phyloP scores from a whole-genome alignment of 2,329 filamentous ascomycete genomes.

The Magnaporthiopsis poae region DNA sequence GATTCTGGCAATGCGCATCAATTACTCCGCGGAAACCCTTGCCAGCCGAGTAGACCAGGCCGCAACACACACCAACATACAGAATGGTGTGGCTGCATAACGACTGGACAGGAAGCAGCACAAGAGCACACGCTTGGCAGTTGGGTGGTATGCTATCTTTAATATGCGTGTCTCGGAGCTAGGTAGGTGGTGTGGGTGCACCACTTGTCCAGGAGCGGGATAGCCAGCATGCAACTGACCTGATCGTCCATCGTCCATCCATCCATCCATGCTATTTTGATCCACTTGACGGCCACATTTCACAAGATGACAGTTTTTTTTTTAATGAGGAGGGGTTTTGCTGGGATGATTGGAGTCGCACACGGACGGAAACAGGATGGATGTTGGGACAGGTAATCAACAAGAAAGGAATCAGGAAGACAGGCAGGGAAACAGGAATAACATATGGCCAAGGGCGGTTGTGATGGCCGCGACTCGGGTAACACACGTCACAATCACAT shows the following conservation, averaged over 20 bases:
- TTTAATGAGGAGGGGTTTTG: too few species aligned
- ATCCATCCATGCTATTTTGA: background rate
- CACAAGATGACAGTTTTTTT: background rate
- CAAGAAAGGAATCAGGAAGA: background rate
- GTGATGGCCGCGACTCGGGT: background rate
- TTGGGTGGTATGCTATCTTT: background rate
- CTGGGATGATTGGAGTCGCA: background rate
- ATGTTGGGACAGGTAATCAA: background rate
- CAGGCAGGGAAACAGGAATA: background rate
- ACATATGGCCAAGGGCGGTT: background rate
- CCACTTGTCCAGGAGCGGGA: background rate
- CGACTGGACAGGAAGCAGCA: background rate
- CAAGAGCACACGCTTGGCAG: background rate
- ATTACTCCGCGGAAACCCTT: background rate
- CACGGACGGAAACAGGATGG: too few species aligned
- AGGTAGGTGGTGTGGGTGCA: background rate
- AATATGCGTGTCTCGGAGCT: background rate
- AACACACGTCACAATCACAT: background rate
- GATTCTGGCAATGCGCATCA: background rate
- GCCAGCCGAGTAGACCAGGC: background rate
- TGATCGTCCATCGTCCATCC: background rate
- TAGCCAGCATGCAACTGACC: background rate
- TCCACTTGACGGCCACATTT: background rate
- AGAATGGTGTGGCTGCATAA: background rate
- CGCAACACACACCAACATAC: background rate